A percentile compares a stretch with the other conserved stretches of the same genome.
Evolutionary conservation across 306 rosid species (phyloP).

Genomic region (Fagus sylvatica): DNA sequence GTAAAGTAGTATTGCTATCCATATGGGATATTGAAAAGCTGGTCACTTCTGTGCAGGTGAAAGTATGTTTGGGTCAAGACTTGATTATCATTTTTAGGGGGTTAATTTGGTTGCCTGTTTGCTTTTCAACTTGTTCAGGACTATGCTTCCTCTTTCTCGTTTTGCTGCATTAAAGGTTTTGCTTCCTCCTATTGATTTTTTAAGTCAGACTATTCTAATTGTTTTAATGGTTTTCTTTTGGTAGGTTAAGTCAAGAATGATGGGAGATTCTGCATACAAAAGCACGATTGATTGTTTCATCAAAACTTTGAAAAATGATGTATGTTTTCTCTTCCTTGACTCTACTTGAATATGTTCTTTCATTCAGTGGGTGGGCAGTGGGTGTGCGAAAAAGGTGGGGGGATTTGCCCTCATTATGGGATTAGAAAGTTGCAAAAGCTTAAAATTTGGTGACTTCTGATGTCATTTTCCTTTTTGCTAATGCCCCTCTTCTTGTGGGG

Average conservation of each 20-base stretch:
- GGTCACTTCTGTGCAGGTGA: not conserved
- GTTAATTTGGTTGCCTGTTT: not conserved
- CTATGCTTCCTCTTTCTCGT: not conserved
- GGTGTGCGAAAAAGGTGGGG: not conserved
- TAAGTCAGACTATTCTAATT: slow-evolving; percentile 18
- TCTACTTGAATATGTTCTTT: not conserved
- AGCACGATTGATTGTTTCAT: slow-evolving; percentile 84
- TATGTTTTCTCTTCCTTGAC: slow-evolving; percentile 36
- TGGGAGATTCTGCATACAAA: slow-evolving; percentile 93
- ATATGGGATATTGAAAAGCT: not conserved
- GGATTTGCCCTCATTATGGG: no score
- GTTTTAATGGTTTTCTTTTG: slow-evolving; percentile 20
- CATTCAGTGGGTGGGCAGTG: not conserved
- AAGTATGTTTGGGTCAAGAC: not conserved
- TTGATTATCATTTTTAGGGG: not conserved
- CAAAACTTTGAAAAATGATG: slow-evolving; percentile 89
- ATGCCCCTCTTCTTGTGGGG: slow-evolving; percentile 1
- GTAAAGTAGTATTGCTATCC: not conserved
- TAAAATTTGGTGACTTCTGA: not conserved
- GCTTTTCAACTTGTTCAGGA: not conserved
- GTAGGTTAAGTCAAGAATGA: slow-evolving; percentile 98
- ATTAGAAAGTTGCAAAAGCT: no score
- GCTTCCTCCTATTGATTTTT: slow-evolving; percentile 16
- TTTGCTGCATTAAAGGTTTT: not conserved
- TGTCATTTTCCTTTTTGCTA: not conserved